A percentile compares a stretch with the other conserved stretches of the same genome.
Conservation (phyloP, 495 filamentous ascomycete species). For the Haplographium delicatum region DNA sequence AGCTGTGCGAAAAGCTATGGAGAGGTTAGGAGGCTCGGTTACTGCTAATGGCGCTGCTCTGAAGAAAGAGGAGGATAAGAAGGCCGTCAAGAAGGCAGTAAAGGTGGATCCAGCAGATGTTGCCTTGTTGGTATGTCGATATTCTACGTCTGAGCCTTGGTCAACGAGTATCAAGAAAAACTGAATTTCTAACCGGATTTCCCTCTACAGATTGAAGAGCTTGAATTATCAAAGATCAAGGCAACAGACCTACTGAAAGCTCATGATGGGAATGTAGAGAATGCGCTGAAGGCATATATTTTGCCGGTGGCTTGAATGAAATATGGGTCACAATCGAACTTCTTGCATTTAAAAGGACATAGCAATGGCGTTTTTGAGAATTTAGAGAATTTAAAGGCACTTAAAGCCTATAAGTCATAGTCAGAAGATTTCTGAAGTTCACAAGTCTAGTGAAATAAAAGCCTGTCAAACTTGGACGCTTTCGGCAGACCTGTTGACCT, state of each 20-base stretch:
- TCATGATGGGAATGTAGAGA: conserved; percentile 71
- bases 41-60: conserved; percentile 28
- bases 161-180: not conserved
- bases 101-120: conserved; percentile 67
- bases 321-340: not conserved
- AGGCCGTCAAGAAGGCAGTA: conserved; percentile 51
- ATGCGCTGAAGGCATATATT: conserved; percentile 60
- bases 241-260: conserved; percentile 77
- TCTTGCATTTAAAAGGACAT: conserved; percentile 12
- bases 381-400: not conserved
- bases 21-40: conserved; percentile 47
- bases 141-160: not conserved
- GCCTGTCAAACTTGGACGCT: not conserved
- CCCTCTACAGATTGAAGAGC: conserved; percentile 60
- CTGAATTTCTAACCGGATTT: conserved; percentile 7
- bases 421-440: not conserved
- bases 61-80: conserved; percentile 31
- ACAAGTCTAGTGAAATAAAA: not conserved
- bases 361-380: conserved; percentile 17
- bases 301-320: conserved; percentile 14
- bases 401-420: not conserved
- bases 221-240: conserved; percentile 73
- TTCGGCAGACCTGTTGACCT: too few species aligned
- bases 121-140: conserved; percentile 51
- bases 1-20: conserved; percentile 80